Conservation (phyloP, 2,329 filamentous ascomycete species). For the Talaromyces sp. region DNA sequence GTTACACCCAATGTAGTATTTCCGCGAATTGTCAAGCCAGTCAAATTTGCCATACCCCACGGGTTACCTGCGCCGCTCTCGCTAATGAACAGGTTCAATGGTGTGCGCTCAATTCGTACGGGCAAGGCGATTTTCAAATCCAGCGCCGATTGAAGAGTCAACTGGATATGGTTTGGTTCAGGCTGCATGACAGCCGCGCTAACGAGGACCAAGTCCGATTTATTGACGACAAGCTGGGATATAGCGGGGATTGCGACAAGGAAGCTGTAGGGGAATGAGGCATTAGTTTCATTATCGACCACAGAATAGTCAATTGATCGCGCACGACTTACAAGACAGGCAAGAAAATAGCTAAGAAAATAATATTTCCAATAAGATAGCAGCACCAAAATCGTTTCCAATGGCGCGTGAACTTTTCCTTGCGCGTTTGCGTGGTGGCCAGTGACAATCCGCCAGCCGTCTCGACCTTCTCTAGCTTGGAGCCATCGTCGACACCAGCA, state of each 20-base stretch:
- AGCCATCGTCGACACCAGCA: slow-evolving; percentile 17
- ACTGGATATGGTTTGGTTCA: slow-evolving; percentile 33
- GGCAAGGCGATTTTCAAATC: slow-evolving; percentile 39
- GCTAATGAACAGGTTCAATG: slow-evolving; percentile 38
- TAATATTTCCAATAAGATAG: slow-evolving; percentile 37
- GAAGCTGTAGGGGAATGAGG: slow-evolving; percentile 33
- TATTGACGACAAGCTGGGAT: slow-evolving; percentile 43
- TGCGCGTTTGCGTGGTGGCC: slow-evolving; percentile 27
- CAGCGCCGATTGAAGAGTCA: slow-evolving; percentile 40
- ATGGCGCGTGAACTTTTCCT: slow-evolving; percentile 36
- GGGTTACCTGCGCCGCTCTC: slow-evolving; percentile 30
- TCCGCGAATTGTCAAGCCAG: slow-evolving; percentile 33
- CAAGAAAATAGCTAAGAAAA: slow-evolving; percentile 44
- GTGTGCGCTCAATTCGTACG: slow-evolving; percentile 40
- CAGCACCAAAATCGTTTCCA: slow-evolving; percentile 44
- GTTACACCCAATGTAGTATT: slow-evolving; percentile 36
- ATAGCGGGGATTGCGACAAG: slow-evolving; percentile 44
- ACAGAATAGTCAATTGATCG: background rate
- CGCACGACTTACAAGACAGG: slow-evolving; percentile 42
- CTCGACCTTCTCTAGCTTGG: slow-evolving; percentile 31
- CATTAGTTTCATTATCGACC: background rate
- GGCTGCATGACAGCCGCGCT: slow-evolving; percentile 39
- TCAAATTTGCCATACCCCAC: slow-evolving; percentile 30
- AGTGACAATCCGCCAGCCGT: slow-evolving; percentile 31
- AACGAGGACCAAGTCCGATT: slow-evolving; percentile 40